phyloP scores from a whole-genome alignment of 805 yeast species.

The Candida takata region DNA sequence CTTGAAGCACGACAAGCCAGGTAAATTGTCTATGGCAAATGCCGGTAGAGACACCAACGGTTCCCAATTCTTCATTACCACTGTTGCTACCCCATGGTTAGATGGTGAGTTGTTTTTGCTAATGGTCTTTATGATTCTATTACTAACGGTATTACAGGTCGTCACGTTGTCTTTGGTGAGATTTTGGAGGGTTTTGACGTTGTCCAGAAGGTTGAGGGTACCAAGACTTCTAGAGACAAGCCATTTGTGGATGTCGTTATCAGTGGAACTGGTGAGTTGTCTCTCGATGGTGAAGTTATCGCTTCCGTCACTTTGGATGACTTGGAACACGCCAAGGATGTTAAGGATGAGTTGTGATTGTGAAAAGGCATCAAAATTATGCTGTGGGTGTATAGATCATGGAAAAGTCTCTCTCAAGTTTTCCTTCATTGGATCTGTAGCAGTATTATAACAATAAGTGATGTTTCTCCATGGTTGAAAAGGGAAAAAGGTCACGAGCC shows the following conservation, averaged over 20 bases:
- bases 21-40: constrained; percentile 71
- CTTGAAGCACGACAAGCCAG: constrained; percentile 63
- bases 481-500: too few species aligned
- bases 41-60: constrained; percentile 81
- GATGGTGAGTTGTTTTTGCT: constrained; percentile 75
- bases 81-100: constrained; percentile 86
- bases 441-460: too few species aligned
- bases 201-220: constrained; percentile 64
- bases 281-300: constrained; percentile 25
- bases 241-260: constrained; percentile 65
- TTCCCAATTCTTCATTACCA: constrained; percentile 92
- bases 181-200: constrained; percentile 85
- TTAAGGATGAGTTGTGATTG: constrained; percentile 30
- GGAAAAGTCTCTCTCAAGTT: too few species aligned
- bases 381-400: too few species aligned
- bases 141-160: constrained; percentile 2
- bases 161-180: constrained; percentile 94
- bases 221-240: constrained; percentile 62
- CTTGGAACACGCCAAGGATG: constrained; percentile 5
- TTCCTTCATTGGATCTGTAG: too few species aligned
- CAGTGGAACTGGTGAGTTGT: constrained; percentile 64
- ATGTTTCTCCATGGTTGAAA: too few species aligned
- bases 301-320: constrained; percentile 17
- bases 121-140: neutral
- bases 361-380: too few species aligned